Percentiles rank a stretch among this genome's conserved stretches.
These are phyloP conservation scores for Ogataea minuta DNA, from an alignment of 805 yeast species.

Conservation along the genomic window DNA sequence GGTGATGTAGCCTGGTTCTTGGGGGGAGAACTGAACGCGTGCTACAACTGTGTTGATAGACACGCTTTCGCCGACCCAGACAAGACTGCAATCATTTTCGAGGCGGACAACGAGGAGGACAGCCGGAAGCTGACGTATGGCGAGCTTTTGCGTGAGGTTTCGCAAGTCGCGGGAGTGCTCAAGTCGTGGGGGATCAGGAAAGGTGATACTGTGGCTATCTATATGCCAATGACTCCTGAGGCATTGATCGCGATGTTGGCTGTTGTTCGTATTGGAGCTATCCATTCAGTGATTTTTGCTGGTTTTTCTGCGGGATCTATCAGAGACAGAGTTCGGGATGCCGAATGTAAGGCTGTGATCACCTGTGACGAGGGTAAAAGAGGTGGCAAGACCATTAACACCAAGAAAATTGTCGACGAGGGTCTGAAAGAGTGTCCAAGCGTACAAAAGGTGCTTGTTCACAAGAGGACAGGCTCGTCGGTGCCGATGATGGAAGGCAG, in stretches of 20 bases:
- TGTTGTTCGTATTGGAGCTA: slow-evolving; percentile 88
- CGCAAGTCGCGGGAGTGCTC: slow-evolving; percentile 82
- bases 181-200: slow-evolving; percentile 81
- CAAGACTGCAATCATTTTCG: slow-evolving; percentile 82
- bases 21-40: slow-evolving; percentile 90
- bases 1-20: slow-evolving; percentile 93
- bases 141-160: slow-evolving; percentile 80
- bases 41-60: slow-evolving; percentile 92
- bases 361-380: slow-evolving; percentile 95
- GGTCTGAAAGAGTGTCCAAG: slow-evolving; percentile 73
- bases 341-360: slow-evolving; percentile 79
- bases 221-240: slow-evolving; percentile 97
- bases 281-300: slow-evolving; percentile 95
- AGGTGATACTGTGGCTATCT: slow-evolving; percentile 96
- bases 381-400: slow-evolving; percentile 90
- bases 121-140: slow-evolving; percentile 77
- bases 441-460: slow-evolving; percentile 83
- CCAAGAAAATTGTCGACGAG: slow-evolving; percentile 94
- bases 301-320: slow-evolving; percentile 94
- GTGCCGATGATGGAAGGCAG: slow-evolving; percentile 75
- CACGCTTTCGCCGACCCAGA: slow-evolving; percentile 88
- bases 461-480: slow-evolving; percentile 80
- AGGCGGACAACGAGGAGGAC: slow-evolving; percentile 85
- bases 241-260: slow-evolving; percentile 94
- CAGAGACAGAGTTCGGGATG: slow-evolving; percentile 86